These are phyloP conservation scores for Tephrocybe sp. DNA, from an alignment of 768 basidiomycete genomes.

Conservation along the genomic window DNA sequence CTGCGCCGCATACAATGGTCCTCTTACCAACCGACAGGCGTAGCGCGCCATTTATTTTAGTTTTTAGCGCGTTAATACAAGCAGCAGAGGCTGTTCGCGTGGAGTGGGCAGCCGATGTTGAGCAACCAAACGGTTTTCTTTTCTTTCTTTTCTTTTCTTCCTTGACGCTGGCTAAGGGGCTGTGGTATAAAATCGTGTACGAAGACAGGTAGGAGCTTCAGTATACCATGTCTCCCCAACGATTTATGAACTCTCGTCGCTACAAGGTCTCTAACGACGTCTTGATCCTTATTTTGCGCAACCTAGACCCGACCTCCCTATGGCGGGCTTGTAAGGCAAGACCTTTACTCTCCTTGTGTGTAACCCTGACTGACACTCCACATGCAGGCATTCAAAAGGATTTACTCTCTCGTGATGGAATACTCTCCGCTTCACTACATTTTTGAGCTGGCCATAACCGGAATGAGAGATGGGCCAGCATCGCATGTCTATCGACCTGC, in stretches of 20 bases:
- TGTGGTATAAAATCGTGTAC: slow-evolving; percentile 47
- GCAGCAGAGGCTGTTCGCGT: slow-evolving; percentile 41
- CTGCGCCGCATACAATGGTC: slow-evolving; percentile 43
- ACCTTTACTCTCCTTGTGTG: not conserved
- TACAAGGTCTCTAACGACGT: slow-evolving; percentile 54
- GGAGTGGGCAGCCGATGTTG: slow-evolving; percentile 38
- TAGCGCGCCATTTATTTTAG: slow-evolving; percentile 37
- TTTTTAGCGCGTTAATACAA: slow-evolving; percentile 40
- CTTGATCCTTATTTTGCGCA: slow-evolving; percentile 47
- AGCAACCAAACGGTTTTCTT: slow-evolving; percentile 42
- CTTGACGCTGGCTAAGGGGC: slow-evolving; percentile 21
- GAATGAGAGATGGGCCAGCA: slow-evolving; percentile 51
- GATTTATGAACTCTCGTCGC: slow-evolving; percentile 40
- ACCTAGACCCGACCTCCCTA: slow-evolving; percentile 48
- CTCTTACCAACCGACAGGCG: slow-evolving; percentile 47
- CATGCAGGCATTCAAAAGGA: slow-evolving; percentile 45
- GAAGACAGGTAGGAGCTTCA: slow-evolving; percentile 29
- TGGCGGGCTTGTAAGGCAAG: slow-evolving; percentile 47
- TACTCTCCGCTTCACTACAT: slow-evolving; percentile 50
- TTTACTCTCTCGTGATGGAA: slow-evolving; percentile 44
- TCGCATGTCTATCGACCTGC: slow-evolving; percentile 37
- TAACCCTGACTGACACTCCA: not conserved
- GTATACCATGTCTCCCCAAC: slow-evolving; percentile 45
- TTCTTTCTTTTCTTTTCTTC: slow-evolving; percentile 43
- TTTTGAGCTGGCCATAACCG: slow-evolving; percentile 47